Evolutionary conservation across 495 filamentous ascomycete genomes (phyloP), one percentile per base, ranked within the genome.

Genomic region (Rostrohypoxylon terebratum): DNA sequence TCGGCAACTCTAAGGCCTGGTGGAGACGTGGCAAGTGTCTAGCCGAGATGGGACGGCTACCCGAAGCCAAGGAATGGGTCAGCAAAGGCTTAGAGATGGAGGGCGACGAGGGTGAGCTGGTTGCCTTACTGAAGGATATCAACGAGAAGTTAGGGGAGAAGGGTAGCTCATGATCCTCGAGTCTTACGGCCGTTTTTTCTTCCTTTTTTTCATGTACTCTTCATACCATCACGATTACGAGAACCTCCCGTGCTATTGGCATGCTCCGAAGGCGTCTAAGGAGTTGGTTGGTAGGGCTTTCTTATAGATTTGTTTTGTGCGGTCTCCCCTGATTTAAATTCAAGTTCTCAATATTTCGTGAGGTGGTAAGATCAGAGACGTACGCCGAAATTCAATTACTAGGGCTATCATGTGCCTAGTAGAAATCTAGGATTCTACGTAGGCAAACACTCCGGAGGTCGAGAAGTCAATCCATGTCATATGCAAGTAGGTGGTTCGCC

Each of bases 1-100:
- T 87, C 47, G 93, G 90, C 31, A 98, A 99, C 81, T 89, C 92
- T 6, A 98, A 98, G 89, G 94, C 91, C 2, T 98, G 94, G 92
- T 98, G 93, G 90, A 82, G 95, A 51, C 83, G 92, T 68, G 94
- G 91, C 8, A 89, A 87, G 83, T 94, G 90, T 80, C 82, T 97
- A 77, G 79, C 89, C 59, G 96, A 99, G 90, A 98, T 98, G 96
- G 90, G 91, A 8, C 80, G 94, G 77, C 83, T 91, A 78, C 89
- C 91, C 67, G 96, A 99, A 87, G 93, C 93, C 6, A 84, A 83
- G 78, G 87, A 86, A 59, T 94, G 92, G 85, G 83, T 97, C 44
- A 83, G 81, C 45, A 83, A 86, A 76, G 94, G 88, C 11, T 75
- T 97, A 68, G 95, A 97, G 86, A 88, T 96, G 80, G 94, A 96